Conservation (phyloP, 768 basidiomycete genomes). For the Albatrellus ellisii region DNA sequence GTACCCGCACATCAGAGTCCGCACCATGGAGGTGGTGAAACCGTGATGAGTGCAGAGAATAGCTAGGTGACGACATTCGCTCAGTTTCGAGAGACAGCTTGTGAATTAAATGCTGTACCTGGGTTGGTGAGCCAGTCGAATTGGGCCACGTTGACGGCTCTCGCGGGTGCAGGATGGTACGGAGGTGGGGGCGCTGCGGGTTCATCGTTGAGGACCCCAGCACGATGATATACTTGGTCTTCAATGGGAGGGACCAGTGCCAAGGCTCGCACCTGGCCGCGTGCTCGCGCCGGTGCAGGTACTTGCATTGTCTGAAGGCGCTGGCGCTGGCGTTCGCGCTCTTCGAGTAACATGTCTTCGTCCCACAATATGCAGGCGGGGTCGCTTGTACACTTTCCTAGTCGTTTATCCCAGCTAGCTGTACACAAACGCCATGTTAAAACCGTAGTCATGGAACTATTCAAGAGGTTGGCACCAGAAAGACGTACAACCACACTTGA, state of each 20-base stretch:
- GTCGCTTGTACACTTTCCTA: slow-evolving; percentile 18
- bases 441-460: too few relatives aligned
- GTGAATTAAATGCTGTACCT: slow-evolving; percentile 4
- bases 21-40: slow-evolving; percentile 17
- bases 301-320: slow-evolving; percentile 8
- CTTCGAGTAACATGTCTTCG: slow-evolving; percentile 23
- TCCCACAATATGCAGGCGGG: slow-evolving; percentile 27
- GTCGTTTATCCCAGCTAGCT: slow-evolving; percentile 18
- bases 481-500: slow-evolving; percentile 25
- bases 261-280: too few relatives aligned
- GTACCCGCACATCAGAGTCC: slow-evolving; percentile 16
- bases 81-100: neutral
- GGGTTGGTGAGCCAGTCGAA: slow-evolving; percentile 15
- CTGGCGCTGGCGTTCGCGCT: slow-evolving; percentile 19
- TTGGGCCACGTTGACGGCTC: neutral
- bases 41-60: slow-evolving; percentile 6
- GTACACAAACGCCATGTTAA: neutral
- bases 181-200: neutral
- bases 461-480: neutral
- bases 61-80: neutral
- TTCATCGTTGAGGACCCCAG: slow-evolving; percentile 2
- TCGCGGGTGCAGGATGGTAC: neutral
- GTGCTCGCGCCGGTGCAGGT: neutral
- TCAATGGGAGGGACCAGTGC: too few relatives aligned
- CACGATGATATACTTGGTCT: neutral